Base-by-base conservation (phyloP, 371 early-diverging fungal species). In the Mortierella sp. region DNA sequence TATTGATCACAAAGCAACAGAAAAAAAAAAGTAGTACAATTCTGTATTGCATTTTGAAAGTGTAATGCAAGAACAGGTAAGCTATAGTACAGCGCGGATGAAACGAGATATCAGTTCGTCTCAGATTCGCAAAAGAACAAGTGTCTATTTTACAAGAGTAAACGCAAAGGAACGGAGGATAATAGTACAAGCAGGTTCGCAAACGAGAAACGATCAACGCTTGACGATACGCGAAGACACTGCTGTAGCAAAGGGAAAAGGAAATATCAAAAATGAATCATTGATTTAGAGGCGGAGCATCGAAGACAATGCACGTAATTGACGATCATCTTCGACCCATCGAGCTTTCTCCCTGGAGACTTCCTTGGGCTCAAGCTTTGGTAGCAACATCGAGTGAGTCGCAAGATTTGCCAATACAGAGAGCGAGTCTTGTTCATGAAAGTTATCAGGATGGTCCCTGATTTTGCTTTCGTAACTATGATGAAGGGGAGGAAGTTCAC, bases 261-360 rank as follows among this genome's bases (percentile, higher is more conserved):
- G 54, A 62, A 51, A 40, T 51, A 49, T 61, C 49, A 55, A 55
- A 28, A 11, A 26, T 2, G 51, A 62, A 24, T 49, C 24, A 24
- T 9, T 30, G 4, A 39, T 37, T 81, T 76, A 87, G 20, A 88
- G 84, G 16, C 78, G 77, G 20, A 88, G 70, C 70, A 77, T 79
- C 28, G 78, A 75, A 11, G 79, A 75, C 57, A 88, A 64, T 18
- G 87, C 88, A 39, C 78, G 81, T 62, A 88, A 66, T 62, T 88
- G 88, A 52, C 88, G 73, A 39, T 84, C 74, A 40, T 88, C 88
- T 71, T 88, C 88, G 5, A 86, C 83, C 68, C 80, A 84, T 8
- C 86, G 86, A 22, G 78, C 55, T 52, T 74, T 85, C 26, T 83
- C 85, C 69, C 86, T 79, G 10, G 85, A 78, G 57, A 86, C 75